Base-by-base conservation (phyloP, 768 basidiomycete genomes). In the Mrakia blollopis region DNA sequence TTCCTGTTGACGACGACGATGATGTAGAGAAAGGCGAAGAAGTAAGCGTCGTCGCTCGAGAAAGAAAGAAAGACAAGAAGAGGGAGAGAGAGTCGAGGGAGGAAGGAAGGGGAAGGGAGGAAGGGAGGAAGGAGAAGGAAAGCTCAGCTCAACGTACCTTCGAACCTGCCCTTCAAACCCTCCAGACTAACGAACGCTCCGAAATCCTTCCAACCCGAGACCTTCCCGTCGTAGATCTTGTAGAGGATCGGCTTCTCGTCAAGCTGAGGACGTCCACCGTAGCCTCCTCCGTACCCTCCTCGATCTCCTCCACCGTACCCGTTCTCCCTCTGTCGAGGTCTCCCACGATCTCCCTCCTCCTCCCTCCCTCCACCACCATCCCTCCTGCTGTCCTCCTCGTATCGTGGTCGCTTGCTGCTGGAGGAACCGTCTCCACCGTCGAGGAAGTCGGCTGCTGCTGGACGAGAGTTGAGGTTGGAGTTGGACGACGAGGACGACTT, bases 171-270 rank as follows among this genome's bases (percentile, higher is more conserved):
- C 21, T 85, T 84, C 67, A 98, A 85, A 39, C 96, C 96, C 79
- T 99, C 95, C 9, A 99, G 84, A 44, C 88, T 88, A 57, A 97
- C 91, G 81, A 99, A 99, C 0, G 93, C 95, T 73, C 97, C 97
- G 82, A 98, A 99, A 78, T 99, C 97, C 84, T 92, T 93, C 80
- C 97, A 80, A 18, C 91, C 89, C 0, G 91, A 87, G 37, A 98
- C 90, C 79, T 89, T 90, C 11, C 96, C 97, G 72, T 87, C 87
- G 84, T 98, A 99, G 44, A 98, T 93, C 86, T 98, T 98, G 88
- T 90, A 98, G 62, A 97, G 83, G 3, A 98, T 85, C 0, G 97
- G 94, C 69, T 87, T 87, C 61, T 95, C 92, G 82, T 99, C 96
- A 52, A 91, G 71, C 62, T 81, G 76, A 18, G 80, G 82, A 23